Percentiles rank a stretch among this genome's conserved stretches.
These are phyloP conservation scores for Scheffersomyces illinoinensis DNA, from an alignment of 1,139 yeast species.

Conservation along the genomic window DNA sequence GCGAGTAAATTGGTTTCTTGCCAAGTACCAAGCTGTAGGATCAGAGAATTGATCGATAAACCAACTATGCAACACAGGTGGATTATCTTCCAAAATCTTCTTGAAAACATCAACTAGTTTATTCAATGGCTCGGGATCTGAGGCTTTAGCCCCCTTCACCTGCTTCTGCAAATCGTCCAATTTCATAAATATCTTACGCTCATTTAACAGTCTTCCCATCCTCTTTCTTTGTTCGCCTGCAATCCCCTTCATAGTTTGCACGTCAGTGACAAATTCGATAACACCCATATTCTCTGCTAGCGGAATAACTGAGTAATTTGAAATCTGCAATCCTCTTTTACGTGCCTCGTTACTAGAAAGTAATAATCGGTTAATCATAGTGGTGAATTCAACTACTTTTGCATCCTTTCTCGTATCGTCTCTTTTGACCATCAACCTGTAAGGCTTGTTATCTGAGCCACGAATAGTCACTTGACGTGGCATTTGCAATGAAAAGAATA, in stretches of 20 bases:
- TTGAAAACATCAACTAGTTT: conserved; percentile 30
- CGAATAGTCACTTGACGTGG: conserved; percentile 77
- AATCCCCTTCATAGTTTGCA: conserved; percentile 75
- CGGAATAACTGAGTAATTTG: conserved; percentile 88
- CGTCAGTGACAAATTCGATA: conserved; percentile 90
- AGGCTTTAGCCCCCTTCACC: conserved; percentile 24
- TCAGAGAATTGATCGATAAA: conserved; percentile 86
- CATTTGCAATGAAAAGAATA: conserved; percentile 80
- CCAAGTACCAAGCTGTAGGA: conserved; percentile 83
- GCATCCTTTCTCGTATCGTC: conserved; percentile 97
- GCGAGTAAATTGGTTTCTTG: conserved; percentile 72
- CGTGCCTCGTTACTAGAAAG: conserved; percentile 69
- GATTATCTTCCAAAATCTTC: conserved; percentile 42
- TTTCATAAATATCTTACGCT: conserved; percentile 33
- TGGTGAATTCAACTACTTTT: conserved; percentile 88
- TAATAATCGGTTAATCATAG: conserved; percentile 78
- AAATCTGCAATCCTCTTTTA: conserved; percentile 67
- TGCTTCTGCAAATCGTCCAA: conserved; percentile 43
- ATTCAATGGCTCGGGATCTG: conserved; percentile 16
- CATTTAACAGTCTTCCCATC: conserved; percentile 34
- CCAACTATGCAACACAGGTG: conserved; percentile 86
- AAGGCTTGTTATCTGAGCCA: conserved; percentile 75
- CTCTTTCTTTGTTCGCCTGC: conserved; percentile 46
- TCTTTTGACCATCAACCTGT: conserved; percentile 78
- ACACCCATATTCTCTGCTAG: conserved; percentile 85